These are phyloP conservation scores for Naganishia sp. DNA, from an alignment of 1,284 basidiomycete genomes.

Conservation along the genomic window DNA sequence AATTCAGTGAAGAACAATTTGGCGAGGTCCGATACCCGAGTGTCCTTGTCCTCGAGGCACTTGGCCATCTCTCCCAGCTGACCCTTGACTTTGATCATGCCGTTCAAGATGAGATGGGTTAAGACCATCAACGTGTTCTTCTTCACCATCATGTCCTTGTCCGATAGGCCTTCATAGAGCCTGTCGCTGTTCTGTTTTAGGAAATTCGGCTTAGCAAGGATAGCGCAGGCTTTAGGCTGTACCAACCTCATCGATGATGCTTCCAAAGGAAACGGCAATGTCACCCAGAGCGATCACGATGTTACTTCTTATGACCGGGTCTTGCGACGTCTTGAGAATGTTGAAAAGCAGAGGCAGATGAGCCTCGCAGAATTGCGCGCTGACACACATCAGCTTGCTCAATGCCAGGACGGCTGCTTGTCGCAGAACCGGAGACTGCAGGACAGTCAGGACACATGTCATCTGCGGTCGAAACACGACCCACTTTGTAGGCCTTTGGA, in stretches of 20 bases:
- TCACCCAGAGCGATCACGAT: slow-evolving; percentile 97
- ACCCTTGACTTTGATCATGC: slow-evolving; percentile 99
- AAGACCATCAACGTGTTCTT: slow-evolving; percentile 99
- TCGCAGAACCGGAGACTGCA: slow-evolving; percentile 77
- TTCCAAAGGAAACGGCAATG: slow-evolving; percentile 94
- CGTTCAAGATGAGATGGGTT: slow-evolving; percentile 94
- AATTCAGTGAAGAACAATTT: slow-evolving; percentile 97
- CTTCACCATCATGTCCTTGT: slow-evolving; percentile 85
- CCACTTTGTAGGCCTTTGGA: slow-evolving; percentile 81
- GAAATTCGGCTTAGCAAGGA: neutral
- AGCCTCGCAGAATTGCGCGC: slow-evolving; percentile 87
- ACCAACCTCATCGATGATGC: slow-evolving; percentile 79
- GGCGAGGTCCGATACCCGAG: slow-evolving; percentile 84
- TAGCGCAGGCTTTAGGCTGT: neutral
- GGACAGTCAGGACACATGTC: neutral
- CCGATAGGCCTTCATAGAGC: slow-evolving; percentile 89
- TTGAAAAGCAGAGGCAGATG: slow-evolving; percentile 88
- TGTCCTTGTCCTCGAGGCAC: slow-evolving; percentile 91
- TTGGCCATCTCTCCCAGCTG: slow-evolving; percentile 99
- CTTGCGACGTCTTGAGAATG: slow-evolving; percentile 85
- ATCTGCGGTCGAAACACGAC: slow-evolving; percentile 28
- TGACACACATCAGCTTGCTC: slow-evolving; percentile 96
- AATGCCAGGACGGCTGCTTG: slow-evolving; percentile 85
- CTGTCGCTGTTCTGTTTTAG: slow-evolving; percentile 73
- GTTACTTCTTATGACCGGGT: slow-evolving; percentile 87